phyloP scores from a whole-genome alignment of 1,284 basidiomycete genomes.

The Crucibulum parvulum region DNA sequence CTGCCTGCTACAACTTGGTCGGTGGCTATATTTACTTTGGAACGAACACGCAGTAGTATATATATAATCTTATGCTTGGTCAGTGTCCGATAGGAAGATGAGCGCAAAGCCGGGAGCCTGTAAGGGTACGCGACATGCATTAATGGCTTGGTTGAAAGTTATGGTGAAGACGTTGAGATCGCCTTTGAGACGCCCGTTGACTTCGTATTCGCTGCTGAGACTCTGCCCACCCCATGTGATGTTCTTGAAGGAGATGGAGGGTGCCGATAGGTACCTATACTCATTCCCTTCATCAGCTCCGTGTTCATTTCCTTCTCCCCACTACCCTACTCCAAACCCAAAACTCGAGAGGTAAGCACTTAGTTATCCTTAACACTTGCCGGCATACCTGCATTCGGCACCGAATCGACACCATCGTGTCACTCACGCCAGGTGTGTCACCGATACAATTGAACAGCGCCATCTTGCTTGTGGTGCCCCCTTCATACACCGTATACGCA shows the following conservation, averaged over 20 bases:
- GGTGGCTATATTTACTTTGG: too few species aligned
- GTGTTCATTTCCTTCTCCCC: background rate
- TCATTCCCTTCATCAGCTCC: background rate
- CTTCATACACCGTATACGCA: conserved; percentile 78
- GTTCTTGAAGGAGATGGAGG: conserved; percentile 63
- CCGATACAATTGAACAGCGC: conserved; percentile 77
- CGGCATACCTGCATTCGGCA: conserved; percentile 46
- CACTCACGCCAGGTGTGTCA: conserved; percentile 57
- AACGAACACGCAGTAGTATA: too few species aligned
- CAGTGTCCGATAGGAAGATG: conserved; percentile 65
- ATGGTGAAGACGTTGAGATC: conserved; percentile 56
- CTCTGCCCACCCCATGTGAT: conserved; percentile 74
- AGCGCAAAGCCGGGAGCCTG: conserved; percentile 75
- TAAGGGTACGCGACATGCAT: conserved; percentile 64
- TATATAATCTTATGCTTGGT: conserved; percentile 31
- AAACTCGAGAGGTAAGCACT: conserved; percentile 14
- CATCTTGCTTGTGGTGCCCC: conserved; percentile 60
- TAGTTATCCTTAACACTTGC: conserved; percentile 62
- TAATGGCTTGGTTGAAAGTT: conserved; percentile 51
- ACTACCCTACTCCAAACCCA: background rate
- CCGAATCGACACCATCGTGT: conserved; percentile 54
- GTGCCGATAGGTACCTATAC: conserved; percentile 53
- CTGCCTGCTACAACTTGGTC: too few species aligned
- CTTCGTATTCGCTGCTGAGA: conserved; percentile 63
- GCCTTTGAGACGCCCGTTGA: conserved; percentile 69